These are phyloP conservation scores for Jasminum sambac DNA, from an alignment of 257 asterid species.

Conservation along the genomic window DNA sequence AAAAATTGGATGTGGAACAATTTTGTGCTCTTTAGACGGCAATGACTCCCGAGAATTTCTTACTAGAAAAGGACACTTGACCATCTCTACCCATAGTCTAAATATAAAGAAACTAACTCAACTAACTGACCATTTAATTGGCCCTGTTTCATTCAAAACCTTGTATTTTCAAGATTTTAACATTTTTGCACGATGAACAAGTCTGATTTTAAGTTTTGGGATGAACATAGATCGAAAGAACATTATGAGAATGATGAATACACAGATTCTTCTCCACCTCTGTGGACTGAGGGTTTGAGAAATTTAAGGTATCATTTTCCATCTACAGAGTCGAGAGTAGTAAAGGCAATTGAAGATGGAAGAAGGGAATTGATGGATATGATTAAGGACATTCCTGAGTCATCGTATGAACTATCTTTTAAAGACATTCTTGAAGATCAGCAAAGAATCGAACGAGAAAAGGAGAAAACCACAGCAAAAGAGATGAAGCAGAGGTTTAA, in stretches of 20 bases:
- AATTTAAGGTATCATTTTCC: not conserved
- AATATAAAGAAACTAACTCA: not conserved
- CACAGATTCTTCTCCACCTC: slow-evolving; percentile 18
- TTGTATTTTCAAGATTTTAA: not conserved
- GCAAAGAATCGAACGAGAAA: not conserved
- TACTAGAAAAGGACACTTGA: not conserved
- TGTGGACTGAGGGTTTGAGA: slow-evolving; percentile 7
- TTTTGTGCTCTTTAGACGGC: not conserved
- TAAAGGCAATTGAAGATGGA: slow-evolving; percentile 19
- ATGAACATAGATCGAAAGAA: not conserved
- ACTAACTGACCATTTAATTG: not conserved
- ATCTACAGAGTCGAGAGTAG: not conserved
- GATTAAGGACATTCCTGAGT: slow-evolving; percentile 29
- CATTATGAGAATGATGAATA: not conserved
- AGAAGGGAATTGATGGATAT: slow-evolving; percentile 27
- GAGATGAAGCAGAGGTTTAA: not conserved
- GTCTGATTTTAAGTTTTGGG: not conserved
- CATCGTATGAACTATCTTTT: slow-evolving; percentile 29
- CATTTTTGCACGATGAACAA: not conserved
- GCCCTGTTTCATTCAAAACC: not conserved
- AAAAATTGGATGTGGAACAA: not conserved
- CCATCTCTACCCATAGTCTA: not conserved
- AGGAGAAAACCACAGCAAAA: not conserved
- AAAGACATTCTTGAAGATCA: slow-evolving; percentile 28
- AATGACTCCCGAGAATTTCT: not conserved